Percentiles rank a stretch among this genome's conserved stretches.
Evolutionary conservation across 108 stramenopile species (phyloP).

Genomic region (Parietichytrium sp.): DNA sequence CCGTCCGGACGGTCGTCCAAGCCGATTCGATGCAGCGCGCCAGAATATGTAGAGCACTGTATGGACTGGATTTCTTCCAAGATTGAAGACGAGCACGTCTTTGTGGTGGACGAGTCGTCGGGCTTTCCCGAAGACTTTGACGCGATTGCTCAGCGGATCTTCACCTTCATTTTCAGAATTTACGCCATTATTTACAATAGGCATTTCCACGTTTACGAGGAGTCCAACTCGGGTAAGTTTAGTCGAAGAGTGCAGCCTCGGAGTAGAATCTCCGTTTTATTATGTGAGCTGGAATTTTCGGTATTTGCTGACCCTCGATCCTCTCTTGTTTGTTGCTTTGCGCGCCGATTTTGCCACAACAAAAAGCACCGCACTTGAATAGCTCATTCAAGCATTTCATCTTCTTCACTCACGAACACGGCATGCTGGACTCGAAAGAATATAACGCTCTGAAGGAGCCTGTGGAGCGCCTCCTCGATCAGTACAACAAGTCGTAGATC

Average conservation of each 20-base stretch:
- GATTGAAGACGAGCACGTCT: constrained; percentile 40
- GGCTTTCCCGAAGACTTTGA: constrained; percentile 42
- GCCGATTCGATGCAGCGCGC: constrained; percentile 30
- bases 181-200: constrained; percentile 45
- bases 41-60: constrained; percentile 42
- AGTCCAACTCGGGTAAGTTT: no score
- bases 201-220: constrained; percentile 38
- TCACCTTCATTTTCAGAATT: constrained; percentile 45
- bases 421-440: constrained; percentile 31
- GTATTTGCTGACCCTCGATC: no score
- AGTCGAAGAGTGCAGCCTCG: no score
- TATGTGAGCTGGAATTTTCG: no score
- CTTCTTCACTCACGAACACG: constrained; percentile 39
- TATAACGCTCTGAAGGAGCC: constrained; percentile 34
- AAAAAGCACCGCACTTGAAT: constrained; percentile 40
- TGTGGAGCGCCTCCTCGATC: constrained; percentile 21
- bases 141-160: constrained; percentile 37
- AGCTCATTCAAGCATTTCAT: constrained; percentile 51
- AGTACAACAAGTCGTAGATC: not conserved
- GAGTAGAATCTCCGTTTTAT: no score
- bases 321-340: no score
- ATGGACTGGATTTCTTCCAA: constrained; percentile 43
- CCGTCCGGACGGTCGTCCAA: not conserved
- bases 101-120: not conserved
- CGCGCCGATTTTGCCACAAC: no score